Conservation (phyloP, 768 basidiomycete genomes). For the Austroboletus festivus region DNA sequence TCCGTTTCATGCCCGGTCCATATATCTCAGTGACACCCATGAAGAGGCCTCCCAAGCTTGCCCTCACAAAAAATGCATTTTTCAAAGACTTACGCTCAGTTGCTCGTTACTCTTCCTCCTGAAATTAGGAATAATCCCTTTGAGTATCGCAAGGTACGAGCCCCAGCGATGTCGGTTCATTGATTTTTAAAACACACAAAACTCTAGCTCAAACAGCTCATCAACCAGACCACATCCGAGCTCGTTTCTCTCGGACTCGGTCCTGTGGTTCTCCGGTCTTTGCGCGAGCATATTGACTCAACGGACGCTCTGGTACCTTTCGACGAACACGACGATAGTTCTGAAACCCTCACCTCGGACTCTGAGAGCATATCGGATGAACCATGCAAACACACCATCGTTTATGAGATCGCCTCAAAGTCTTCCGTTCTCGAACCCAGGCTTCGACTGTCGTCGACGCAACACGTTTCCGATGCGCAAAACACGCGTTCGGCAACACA, state of each 20-base stretch:
- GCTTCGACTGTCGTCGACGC: constrained; percentile 50
- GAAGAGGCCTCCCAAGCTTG: too few relatives aligned
- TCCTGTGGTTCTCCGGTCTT: constrained; percentile 46
- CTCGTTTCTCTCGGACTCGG: constrained; percentile 66
- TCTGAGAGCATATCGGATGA: not conserved
- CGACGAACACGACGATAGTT: constrained; percentile 1
- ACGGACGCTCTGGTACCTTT: not conserved
- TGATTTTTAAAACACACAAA: too few relatives aligned
- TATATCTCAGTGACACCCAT: not conserved
- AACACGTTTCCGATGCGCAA: constrained; percentile 4
- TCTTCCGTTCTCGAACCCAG: constrained; percentile 54
- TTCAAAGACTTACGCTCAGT: constrained; percentile 62
- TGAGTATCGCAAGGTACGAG: constrained; percentile 71
- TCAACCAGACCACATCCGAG: constrained; percentile 78
- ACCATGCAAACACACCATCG: constrained; percentile 29
- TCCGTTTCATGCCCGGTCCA: not conserved
- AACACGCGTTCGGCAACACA: not conserved
- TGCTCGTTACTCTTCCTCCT: constrained; percentile 65
- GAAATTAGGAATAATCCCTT: constrained; percentile 78
- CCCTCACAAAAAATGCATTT: constrained; percentile 59
- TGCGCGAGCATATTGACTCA: constrained; percentile 29
- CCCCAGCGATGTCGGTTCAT: not conserved
- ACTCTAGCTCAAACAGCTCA: constrained; percentile 83
- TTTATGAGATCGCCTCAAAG: constrained; percentile 55
- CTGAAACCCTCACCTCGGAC: not conserved